phyloP scores from a whole-genome alignment of 805 yeast genomes.

The Yueomyces sinensis region DNA sequence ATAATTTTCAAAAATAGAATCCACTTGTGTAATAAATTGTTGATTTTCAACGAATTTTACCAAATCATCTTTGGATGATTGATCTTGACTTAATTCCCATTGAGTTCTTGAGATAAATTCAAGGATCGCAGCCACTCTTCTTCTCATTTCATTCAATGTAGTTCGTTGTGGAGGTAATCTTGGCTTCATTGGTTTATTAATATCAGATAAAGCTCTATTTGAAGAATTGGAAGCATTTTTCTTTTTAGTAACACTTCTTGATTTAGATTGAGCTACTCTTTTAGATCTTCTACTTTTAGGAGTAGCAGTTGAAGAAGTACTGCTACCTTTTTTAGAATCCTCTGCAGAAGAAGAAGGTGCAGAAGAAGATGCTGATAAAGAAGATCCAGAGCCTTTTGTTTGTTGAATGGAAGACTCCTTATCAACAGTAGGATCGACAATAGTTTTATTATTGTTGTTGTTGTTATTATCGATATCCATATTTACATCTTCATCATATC shows the following conservation, averaged over 20 bases:
- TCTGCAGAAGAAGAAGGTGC: slow-evolving; percentile 5
- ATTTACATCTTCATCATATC: neutral
- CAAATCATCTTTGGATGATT: slow-evolving; percentile 39
- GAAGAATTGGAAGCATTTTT: slow-evolving; percentile 2
- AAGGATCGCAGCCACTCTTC: slow-evolving; percentile 77
- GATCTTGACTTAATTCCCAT: slow-evolving; percentile 66
- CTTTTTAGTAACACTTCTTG: slow-evolving; percentile 6
- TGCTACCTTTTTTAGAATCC: slow-evolving; percentile 2
- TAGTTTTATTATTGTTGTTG: neutral
- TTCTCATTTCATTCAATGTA: slow-evolving; percentile 70
- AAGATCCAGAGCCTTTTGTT: neutral
- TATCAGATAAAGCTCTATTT: slow-evolving; percentile 27
- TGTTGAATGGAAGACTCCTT: neutral
- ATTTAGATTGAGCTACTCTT: slow-evolving; percentile 5
- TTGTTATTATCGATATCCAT: neutral
- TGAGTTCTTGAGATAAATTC: slow-evolving; percentile 87
- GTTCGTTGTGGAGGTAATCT: slow-evolving; percentile 68
- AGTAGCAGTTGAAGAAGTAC: neutral
- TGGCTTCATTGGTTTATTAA: slow-evolving; percentile 69
- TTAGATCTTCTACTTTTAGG: slow-evolving; percentile 3
- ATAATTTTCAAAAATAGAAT: slow-evolving; percentile 34
- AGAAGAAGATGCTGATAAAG: neutral
- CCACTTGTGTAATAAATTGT: slow-evolving; percentile 26
- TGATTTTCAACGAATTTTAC: slow-evolving; percentile 34
- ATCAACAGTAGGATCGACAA: too few species aligned